Base-by-base conservation (phyloP, 1,284 basidiomycete species). In the Afroboletus lepidellus region DNA sequence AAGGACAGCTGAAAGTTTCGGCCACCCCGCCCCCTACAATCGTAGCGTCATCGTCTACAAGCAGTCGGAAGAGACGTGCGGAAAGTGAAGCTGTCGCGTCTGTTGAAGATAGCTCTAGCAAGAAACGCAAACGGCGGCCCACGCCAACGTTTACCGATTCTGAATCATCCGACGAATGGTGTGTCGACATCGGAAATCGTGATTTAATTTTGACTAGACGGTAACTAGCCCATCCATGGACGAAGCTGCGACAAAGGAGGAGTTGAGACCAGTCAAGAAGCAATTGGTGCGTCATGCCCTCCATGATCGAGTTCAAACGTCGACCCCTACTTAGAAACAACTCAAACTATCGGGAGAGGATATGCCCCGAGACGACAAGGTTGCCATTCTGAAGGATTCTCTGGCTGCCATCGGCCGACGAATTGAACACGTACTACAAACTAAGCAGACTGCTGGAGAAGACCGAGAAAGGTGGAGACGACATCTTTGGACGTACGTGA, bases 201-300 rank as follows among this genome's bases (percentile, higher is more conserved):
- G 36, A 1, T 29, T 18, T 11, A 13, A 32, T 24, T 42, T 50
- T 38, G 65, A 44, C 45, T 30, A 20, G 30, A 36, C 45, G 16
- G 41, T 25, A 34, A 38, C 33, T 57, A 94, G 91, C 60, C 90
- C 91, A 11, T 96, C 93, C 6, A 98, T 99, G 95, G 96, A 98
- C 66, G 97, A 99, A 71, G 80, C 77, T 27, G 79, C 89, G 18
- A 97, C 96, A 43, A 99, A 99, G 74, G 95, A 98, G 73, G 87
- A 95, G 64, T 73, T 99, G 59, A 84, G 97, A 46, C 97, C 97
- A 3, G 96, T 98, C 56, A 98, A 98, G 80, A 92, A 92, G 72
- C 92, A 98, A 70, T 79, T 99, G 57, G 92, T 92, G 63, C 66
- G 85, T 78, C 46, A 18, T 18, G 12, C 43, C 7, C 9, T 12